Evolutionary conservation across 768 basidiomycete species (phyloP), one percentile per base, ranked within the genome.

Genomic region (Tylopilus sp.): DNA sequence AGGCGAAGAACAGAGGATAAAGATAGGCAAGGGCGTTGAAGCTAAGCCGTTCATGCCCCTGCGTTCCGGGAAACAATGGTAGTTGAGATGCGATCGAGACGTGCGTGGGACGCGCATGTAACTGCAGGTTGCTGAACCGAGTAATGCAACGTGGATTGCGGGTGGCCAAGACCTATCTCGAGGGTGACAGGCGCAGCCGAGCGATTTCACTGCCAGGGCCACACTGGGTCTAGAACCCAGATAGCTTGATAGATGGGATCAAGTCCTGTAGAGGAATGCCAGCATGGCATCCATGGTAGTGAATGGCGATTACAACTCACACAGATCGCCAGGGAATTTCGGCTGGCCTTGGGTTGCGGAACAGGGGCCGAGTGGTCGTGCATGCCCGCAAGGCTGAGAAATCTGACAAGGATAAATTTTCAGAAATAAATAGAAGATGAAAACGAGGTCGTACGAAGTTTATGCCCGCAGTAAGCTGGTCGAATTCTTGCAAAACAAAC

Each of bases 11-110:
- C 26, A 21, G 9, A 16, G 16, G 16, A 13, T 26, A 53, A 48
- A 49, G 54, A 52, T 52, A 45, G 43, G 26, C 30, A 22, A 50
- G 44, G 36, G n/a, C 6, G 49, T 63, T 16, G 37, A 56, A 37
- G 36, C 10, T 45, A 45, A 54, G 24, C 44, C 13, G 30, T 30
- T 31, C 42, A 25, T 30, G 22, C 33, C 45, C 41, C 29, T 52
- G 37, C 33, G 33, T 53, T 33, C 11, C 38, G 50, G 55, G 24
- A 22, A 40, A 7, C 28, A 21, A 40, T 47, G 45, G 48, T 8
- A 48, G 44, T 48, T 46, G 50, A 50, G 48, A 29, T 59, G 29
- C 29, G 48, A 54, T 42, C 34, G 43, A 45, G 21, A 16, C 17
- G 22, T 6, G 19, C 24, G 19, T 44, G 45, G 17, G 29, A 41